Evolutionary conservation across 805 yeast species (phyloP).

Genomic region (Hemisphaericaspora nanyangensis): DNA sequence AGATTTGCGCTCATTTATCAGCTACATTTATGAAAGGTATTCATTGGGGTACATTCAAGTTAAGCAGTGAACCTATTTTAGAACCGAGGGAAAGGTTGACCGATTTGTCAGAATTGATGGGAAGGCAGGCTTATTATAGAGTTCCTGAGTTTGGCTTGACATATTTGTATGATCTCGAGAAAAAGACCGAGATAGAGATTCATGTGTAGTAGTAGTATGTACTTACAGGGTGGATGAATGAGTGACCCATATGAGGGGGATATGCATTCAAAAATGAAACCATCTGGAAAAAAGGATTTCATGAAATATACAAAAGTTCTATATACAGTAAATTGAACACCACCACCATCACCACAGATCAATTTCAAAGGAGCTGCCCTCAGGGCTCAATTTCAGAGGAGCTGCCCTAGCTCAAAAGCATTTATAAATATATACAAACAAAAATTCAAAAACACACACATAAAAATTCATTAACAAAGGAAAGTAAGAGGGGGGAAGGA

Average conservation of each 20-base stretch:
- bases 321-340: no score
- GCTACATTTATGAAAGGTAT: constrained; percentile 74
- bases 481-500: no score
- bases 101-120: constrained; percentile 41
- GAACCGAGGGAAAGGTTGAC: constrained; percentile 72
- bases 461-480: no score
- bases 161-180: constrained; percentile 43
- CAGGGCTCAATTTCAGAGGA: no score
- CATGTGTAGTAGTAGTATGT: constrained; percentile 8
- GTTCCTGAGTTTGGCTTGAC: constrained; percentile 81
- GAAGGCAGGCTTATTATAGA: constrained; percentile 36
- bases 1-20: constrained; percentile 59
- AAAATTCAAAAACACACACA: not conserved
- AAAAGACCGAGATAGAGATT: constrained; percentile 13
- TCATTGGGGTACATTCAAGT: constrained; percentile 94
- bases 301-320: no score
- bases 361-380: no score
- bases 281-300: no score
- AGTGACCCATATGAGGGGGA: no score
- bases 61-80: constrained; percentile 81
- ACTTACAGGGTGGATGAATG: no score
- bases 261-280: no score
- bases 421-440: not conserved
- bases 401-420: no score
- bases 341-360: no score